Evolutionary conservation across 768 basidiomycete genomes (phyloP).

Genomic region (Pulveroboletus sp.): DNA sequence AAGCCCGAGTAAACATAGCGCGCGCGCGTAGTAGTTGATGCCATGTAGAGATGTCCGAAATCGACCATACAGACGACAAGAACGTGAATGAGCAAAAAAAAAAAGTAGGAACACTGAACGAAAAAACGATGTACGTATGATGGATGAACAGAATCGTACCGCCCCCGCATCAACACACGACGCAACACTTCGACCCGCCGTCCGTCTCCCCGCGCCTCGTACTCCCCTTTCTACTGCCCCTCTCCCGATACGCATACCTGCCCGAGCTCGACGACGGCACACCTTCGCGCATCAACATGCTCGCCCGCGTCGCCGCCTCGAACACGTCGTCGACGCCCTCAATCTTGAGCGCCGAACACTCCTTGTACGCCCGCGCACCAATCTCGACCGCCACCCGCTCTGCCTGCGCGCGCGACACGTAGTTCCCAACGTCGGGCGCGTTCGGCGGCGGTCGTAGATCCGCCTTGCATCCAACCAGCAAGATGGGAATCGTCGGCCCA

Average conservation of each 20-base stretch:
- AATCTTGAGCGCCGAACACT: constrained; percentile 86
- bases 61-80: constrained; percentile 9
- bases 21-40: no score
- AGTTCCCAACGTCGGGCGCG: constrained; percentile 47
- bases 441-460: constrained; percentile 71
- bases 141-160: not conserved
- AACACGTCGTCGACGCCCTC: constrained; percentile 97
- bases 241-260: constrained; percentile 44
- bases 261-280: constrained; percentile 55
- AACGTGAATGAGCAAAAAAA: not conserved
- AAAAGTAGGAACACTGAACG: not conserved
- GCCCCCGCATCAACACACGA: constrained; percentile 48
- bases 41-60: no score
- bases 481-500: constrained; percentile 85
- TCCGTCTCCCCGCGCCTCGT: constrained; percentile 39
- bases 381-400: constrained; percentile 79
- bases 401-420: constrained; percentile 74
- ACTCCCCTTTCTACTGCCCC: constrained; percentile 31
- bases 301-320: constrained; percentile 93
- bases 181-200: constrained; percentile 57
- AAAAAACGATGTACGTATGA: not conserved
- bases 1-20: no score
- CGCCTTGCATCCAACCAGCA: constrained; percentile 94
- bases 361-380: constrained; percentile 91
- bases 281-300: constrained; percentile 92